Percentiles rank a stretch among this genome's conserved stretches.
Conservation (phyloP, 345 rosid genomes). For the Hypericum perforatum region DNA sequence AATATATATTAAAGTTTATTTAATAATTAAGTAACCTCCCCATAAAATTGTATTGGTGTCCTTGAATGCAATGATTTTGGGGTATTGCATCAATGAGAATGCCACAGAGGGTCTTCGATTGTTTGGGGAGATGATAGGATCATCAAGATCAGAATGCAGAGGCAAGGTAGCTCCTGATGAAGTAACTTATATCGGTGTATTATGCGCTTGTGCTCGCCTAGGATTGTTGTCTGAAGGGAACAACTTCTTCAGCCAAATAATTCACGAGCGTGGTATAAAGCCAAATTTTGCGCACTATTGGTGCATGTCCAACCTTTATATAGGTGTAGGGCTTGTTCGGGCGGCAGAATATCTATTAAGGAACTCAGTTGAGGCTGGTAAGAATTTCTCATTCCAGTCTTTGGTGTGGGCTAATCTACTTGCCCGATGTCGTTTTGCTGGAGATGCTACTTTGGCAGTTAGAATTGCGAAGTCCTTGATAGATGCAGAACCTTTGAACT, state of each 20-base stretch:
- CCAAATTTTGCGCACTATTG: conserved; percentile 68
- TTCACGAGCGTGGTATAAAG: conserved; percentile 31
- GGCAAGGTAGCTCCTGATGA: conserved; percentile 35
- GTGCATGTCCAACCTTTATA: conserved; percentile 72
- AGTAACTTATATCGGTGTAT: conserved; percentile 47
- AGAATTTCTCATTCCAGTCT: conserved; percentile 35
- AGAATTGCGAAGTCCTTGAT: conserved; percentile 40
- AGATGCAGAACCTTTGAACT: conserved; percentile 43
- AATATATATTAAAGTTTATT: too few relatives aligned
- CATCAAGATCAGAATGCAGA: conserved; percentile 2
- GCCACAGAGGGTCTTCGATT: conserved; percentile 48
- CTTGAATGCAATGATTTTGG: conserved; percentile 76
- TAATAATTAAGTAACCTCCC: too few relatives aligned
- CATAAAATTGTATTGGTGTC: too few relatives aligned
- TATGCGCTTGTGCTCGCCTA: conserved; percentile 57
- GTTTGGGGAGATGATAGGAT: conserved; percentile 30
- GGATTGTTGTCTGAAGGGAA: conserved; percentile 36
- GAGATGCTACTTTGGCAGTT: conserved; percentile 35
- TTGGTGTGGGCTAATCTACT: conserved; percentile 45
- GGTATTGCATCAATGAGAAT: conserved; percentile 62
- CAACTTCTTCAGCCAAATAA: conserved; percentile 42
- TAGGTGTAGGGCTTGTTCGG: conserved; percentile 22
- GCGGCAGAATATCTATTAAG: conserved; percentile 45
- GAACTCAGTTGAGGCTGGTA: conserved; percentile 24
- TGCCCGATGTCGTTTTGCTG: conserved; percentile 39